A percentile compares a stretch with the other conserved stretches of the same genome.
Evolutionary conservation across 805 yeast species (phyloP).

Genomic region (Candida nanaspora): DNA sequence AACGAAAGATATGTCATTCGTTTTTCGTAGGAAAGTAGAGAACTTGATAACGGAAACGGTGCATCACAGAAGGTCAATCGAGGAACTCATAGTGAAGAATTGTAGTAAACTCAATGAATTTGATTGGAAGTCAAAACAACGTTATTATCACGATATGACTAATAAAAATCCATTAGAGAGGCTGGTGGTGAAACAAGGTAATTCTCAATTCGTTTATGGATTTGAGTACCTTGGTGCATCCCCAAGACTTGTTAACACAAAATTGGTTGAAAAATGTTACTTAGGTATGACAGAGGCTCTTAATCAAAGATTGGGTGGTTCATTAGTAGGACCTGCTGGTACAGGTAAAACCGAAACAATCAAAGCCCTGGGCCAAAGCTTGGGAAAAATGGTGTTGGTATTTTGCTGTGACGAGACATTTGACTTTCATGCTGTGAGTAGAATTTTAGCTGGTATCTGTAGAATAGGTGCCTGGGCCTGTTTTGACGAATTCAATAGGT

Average conservation of each 20-base stretch:
- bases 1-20: conserved; percentile 8
- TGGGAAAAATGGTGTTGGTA: conserved; percentile 78
- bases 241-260: conserved; percentile 70
- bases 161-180: conserved; percentile 14
- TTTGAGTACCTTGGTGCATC: conserved; percentile 77
- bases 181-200: conserved; percentile 45
- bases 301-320: conserved; percentile 72
- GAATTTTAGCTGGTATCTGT: conserved; percentile 73
- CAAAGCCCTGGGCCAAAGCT: conserved; percentile 70
- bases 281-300: conserved; percentile 69
- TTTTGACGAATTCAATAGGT: conserved; percentile 89
- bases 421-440: conserved; percentile 70
- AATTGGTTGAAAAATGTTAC: conserved; percentile 57
- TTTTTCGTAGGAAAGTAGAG: conserved; percentile 40
- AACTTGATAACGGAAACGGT: conserved; percentile 59
- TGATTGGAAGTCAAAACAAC: conserved; percentile 47
- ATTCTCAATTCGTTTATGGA: conserved; percentile 53
- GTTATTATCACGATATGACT: conserved; percentile 32
- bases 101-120: conserved; percentile 12
- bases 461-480: conserved; percentile 92
- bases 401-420: conserved; percentile 90
- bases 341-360: conserved; percentile 94
- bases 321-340: conserved; percentile 95
- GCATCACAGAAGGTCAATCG: conserved; percentile 42
- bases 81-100: conserved; percentile 1